Evolutionary conservation across 176 grass and related monocot species (phyloP).

Genomic region (Otatea glauca): DNA sequence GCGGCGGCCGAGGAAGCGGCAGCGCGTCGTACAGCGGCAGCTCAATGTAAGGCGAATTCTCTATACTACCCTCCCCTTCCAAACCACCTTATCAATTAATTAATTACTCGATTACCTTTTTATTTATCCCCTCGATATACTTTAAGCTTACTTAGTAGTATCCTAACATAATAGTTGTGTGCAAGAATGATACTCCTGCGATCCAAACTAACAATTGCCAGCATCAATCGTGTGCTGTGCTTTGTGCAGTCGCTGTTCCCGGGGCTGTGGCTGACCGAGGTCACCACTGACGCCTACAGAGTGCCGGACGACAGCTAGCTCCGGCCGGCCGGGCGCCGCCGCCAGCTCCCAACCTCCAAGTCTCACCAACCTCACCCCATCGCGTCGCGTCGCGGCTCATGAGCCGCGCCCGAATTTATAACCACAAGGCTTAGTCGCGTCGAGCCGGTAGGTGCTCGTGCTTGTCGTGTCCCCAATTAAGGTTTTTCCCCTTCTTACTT

Average conservation of each 20-base stretch:
- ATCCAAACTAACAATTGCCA: neutral
- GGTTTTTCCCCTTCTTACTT: neutral
- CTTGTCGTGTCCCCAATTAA: neutral
- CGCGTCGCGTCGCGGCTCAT: constrained; percentile 9
- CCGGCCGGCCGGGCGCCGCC: neutral
- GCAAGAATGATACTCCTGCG: constrained; percentile 26
- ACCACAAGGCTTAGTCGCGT: neutral
- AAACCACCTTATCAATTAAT: constrained; percentile 7
- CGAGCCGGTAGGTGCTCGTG: neutral
- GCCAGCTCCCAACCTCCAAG: constrained; percentile 13
- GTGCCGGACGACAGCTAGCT: constrained; percentile 50
- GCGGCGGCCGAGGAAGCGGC: constrained; percentile 87
- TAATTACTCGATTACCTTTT: neutral
- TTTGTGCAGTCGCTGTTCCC: constrained; percentile 68
- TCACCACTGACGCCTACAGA: constrained; percentile 76
- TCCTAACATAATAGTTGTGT: constrained; percentile 43
- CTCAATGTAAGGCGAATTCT: constrained; percentile 77
- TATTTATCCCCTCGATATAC: constrained; percentile 17
- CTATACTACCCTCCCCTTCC: constrained; percentile 31
- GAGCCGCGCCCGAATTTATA: constrained; percentile 19
- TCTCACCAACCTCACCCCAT: constrained; percentile 1
- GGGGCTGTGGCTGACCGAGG: constrained; percentile 69
- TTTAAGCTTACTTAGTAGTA: constrained; percentile 33
- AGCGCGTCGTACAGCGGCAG: constrained; percentile 70
- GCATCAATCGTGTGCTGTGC: neutral